Percentiles rank a stretch among this genome's conserved stretches.
phyloP scores from a whole-genome alignment of 768 basidiomycete genomes.

The Udeniomyces megalosporus region DNA sequence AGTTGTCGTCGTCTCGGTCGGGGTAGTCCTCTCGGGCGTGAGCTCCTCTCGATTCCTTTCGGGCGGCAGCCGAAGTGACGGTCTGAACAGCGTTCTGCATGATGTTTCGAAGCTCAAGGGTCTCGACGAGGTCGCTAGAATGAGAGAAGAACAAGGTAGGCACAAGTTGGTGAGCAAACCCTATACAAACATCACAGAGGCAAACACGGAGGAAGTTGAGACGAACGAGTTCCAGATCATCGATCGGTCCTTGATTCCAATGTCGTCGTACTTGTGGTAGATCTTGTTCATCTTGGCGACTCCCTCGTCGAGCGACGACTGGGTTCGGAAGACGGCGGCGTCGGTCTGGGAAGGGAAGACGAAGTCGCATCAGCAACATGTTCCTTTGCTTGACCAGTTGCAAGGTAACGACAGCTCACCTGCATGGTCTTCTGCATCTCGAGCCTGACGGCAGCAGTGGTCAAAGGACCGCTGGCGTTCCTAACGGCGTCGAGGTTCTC shows the following conservation, averaged over 20 bases:
- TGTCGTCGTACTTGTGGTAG: conserved; percentile 73
- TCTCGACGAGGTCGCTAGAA: conserved; percentile 67
- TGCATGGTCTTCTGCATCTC: conserved; percentile 99
- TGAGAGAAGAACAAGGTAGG: background rate
- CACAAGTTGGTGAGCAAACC: background rate
- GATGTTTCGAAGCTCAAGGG: conserved; percentile 87
- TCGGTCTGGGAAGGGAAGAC: conserved; percentile 40
- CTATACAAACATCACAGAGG: too few species aligned
- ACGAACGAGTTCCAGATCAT: conserved; percentile 99
- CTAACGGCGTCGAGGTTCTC: conserved; percentile 69
- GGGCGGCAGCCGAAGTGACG: conserved; percentile 59
- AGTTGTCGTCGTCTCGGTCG: conserved; percentile 88
- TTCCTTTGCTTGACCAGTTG: too few species aligned
- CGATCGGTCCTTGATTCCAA: conserved; percentile 93
- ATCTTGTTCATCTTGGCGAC: conserved; percentile 70
- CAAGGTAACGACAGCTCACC: background rate
- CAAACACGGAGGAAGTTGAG: conserved; percentile 2
- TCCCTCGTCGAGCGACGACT: conserved; percentile 76
- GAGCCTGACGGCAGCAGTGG: conserved; percentile 77
- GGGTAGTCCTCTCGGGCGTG: conserved; percentile 96
- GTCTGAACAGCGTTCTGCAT: conserved; percentile 93
- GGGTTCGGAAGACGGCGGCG: conserved; percentile 94
- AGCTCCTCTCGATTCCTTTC: conserved; percentile 94
- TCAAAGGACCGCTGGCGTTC: conserved; percentile 59
- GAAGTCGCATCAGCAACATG: background rate